phyloP scores from a whole-genome alignment of 164 flowering plant genomes.

The Piper betle region DNA sequence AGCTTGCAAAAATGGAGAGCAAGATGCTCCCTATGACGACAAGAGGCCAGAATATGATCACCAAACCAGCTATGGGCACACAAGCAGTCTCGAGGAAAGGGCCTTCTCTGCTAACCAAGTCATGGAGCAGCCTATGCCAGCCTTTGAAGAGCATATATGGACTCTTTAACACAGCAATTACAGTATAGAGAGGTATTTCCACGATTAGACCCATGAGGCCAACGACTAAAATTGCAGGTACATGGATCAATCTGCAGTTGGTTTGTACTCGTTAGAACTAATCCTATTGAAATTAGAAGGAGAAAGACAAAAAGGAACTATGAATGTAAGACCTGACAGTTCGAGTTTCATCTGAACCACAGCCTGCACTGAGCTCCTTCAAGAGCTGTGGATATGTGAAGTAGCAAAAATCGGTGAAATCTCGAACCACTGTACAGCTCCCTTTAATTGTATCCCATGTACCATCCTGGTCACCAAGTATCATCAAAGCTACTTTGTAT shows the following conservation, averaged over 20 bases:
- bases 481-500: too few relatives aligned
- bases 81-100: slow-evolving; percentile 29
- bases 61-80: slow-evolving; percentile 82
- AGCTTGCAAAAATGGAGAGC: slow-evolving; percentile 54
- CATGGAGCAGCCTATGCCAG: slow-evolving; percentile 66
- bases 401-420: slow-evolving; percentile 65
- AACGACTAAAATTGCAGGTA: slow-evolving; percentile 63
- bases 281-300: too few relatives aligned
- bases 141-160: slow-evolving; percentile 87
- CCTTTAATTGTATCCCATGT: slow-evolving; percentile 81
- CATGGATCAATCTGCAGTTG: slow-evolving; percentile 53
- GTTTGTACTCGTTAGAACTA: too few relatives aligned
- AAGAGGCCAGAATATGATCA: slow-evolving; percentile 88
- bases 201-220: slow-evolving; percentile 70
- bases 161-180: slow-evolving; percentile 71
- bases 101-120: slow-evolving; percentile 82
- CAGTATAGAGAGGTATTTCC: slow-evolving; percentile 69
- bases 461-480: slow-evolving; percentile 52
- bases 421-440: slow-evolving; percentile 76
- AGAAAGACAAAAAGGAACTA: too few relatives aligned
- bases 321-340: slow-evolving; percentile 43
- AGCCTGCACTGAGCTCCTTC: slow-evolving; percentile 57
- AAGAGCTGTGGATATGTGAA: slow-evolving; percentile 68
- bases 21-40: slow-evolving; percentile 62
- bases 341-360: slow-evolving; percentile 23